Percentiles rank a stretch among this genome's conserved stretches.
phyloP scores from a whole-genome alignment of 176 grass and related monocot genomes.

The Neostapfia colusana region DNA sequence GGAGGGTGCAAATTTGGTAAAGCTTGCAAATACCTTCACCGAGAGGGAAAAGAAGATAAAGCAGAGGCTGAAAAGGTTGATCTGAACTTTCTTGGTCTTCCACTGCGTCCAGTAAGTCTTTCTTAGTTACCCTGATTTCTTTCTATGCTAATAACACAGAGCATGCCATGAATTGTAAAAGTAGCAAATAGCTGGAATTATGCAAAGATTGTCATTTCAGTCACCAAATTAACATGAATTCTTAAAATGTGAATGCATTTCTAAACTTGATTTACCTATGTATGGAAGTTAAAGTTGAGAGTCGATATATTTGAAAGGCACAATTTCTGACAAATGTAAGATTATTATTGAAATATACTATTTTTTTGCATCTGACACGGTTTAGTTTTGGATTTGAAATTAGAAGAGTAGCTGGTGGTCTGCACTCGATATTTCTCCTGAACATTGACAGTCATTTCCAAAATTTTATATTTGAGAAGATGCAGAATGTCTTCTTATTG shows the following conservation, averaged over 20 bases:
- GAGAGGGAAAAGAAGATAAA: conserved; percentile 55
- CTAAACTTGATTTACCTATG: not conserved
- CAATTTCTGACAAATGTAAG: not conserved
- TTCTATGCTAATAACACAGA: not conserved
- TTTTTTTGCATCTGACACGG: conserved; percentile 2
- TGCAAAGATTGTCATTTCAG: not conserved
- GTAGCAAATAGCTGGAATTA: not conserved
- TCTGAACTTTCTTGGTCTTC: conserved; percentile 95
- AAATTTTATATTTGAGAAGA: not conserved
- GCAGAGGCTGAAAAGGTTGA: conserved; percentile 54
- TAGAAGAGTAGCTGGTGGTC: not conserved
- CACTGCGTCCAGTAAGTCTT: conserved; percentile 79
- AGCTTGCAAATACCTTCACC: conserved; percentile 77
- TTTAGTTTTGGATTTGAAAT: not conserved
- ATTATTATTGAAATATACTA: not conserved
- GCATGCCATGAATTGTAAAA: not conserved
- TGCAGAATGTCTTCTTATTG: not conserved
- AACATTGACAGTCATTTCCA: not conserved
- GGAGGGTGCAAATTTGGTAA: conserved; percentile 93
- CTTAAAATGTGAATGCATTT: not conserved
- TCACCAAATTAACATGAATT: not conserved
- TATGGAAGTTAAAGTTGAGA: conserved; percentile 5
- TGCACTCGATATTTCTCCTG: not conserved
- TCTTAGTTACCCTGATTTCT: conserved; percentile 1
- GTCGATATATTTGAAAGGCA: conserved; percentile 21